Conservation (phyloP, 805 yeast genomes). For the Saturnispora besseyi region DNA sequence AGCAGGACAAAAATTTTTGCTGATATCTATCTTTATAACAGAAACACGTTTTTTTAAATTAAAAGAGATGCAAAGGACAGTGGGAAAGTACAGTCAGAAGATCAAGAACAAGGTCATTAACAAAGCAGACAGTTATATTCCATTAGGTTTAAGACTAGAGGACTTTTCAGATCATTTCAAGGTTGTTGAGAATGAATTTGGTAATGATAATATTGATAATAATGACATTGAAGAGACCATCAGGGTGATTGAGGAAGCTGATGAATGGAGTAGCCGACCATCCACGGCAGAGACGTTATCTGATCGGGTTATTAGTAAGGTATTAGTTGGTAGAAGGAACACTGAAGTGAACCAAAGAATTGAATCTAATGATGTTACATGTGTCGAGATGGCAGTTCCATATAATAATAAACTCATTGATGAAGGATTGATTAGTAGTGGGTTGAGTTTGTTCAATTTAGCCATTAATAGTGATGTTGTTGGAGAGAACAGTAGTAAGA, state of each 20-base stretch:
- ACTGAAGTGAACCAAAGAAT: background rate
- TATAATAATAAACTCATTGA: background rate
- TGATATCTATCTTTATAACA: background rate
- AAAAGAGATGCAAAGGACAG: background rate
- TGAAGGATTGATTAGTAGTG: slow-evolving; percentile 9
- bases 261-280: background rate
- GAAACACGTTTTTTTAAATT: background rate
- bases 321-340: slow-evolving; percentile 7
- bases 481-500: slow-evolving; percentile 2
- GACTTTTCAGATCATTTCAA: slow-evolving; percentile 11
- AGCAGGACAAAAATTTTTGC: background rate
- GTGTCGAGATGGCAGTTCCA: slow-evolving; percentile 9
- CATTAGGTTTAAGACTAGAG: slow-evolving; percentile 13
- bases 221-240: slow-evolving; percentile 5
- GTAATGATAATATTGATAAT: background rate
- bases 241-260: slow-evolving; percentile 1
- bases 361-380: background rate
- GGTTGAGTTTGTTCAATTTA: slow-evolving; percentile 15
- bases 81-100: slow-evolving; percentile 4
- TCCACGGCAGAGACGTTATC: slow-evolving; percentile 3
- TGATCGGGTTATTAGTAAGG: slow-evolving; percentile 3
- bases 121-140: slow-evolving; percentile 11
- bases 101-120: slow-evolving; percentile 8
- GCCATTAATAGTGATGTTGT: slow-evolving; percentile 15
- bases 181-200: background rate